phyloP scores from a whole-genome alignment of 2,329 filamentous ascomycete species.

The Chalaropsis thielavioides region DNA sequence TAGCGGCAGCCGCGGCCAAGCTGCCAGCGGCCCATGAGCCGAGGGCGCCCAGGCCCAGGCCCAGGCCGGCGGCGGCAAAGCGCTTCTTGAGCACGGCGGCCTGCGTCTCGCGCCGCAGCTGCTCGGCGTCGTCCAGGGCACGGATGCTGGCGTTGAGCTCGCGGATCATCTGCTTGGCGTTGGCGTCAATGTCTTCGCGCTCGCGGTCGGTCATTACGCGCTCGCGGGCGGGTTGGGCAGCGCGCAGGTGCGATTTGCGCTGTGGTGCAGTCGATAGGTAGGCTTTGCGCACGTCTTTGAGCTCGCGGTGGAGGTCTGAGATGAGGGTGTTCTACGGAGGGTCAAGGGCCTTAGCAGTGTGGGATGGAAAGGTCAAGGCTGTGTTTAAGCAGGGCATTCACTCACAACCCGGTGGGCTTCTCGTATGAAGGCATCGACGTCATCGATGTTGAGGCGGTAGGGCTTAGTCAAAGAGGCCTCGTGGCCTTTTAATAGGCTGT shows the following conservation, averaged over 20 bases:
- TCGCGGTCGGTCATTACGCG: constrained; percentile 62
- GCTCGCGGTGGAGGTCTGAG: constrained; percentile 60
- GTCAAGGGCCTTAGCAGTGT: background rate
- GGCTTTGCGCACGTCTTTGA: constrained; percentile 69
- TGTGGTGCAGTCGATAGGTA: constrained; percentile 74
- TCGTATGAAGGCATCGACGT: constrained; percentile 74
- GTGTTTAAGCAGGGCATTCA: constrained; percentile 18
- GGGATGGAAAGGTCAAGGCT: background rate
- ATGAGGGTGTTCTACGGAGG: constrained; percentile 64
- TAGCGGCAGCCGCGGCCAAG: constrained; percentile 32
- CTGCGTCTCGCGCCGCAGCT: constrained; percentile 64
- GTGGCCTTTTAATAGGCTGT: constrained; percentile 49
- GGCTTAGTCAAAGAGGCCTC: constrained; percentile 35
- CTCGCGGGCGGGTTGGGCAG: background rate
- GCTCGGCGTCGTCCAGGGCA: constrained; percentile 66
- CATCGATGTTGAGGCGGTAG: constrained; percentile 32
- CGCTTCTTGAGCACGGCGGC: constrained; percentile 57
- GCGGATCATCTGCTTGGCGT: constrained; percentile 71
- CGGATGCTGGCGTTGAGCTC: constrained; percentile 72
- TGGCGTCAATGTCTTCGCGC: constrained; percentile 73
- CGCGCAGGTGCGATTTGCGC: constrained; percentile 29
- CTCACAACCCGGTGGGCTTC: constrained; percentile 86
- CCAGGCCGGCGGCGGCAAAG: constrained; percentile 36
- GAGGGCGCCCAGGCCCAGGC: constrained; percentile 39
- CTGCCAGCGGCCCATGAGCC: constrained; percentile 54